Base-by-base conservation (phyloP, 139 green algal species). In the Yamagishiella unicocca region DNA sequence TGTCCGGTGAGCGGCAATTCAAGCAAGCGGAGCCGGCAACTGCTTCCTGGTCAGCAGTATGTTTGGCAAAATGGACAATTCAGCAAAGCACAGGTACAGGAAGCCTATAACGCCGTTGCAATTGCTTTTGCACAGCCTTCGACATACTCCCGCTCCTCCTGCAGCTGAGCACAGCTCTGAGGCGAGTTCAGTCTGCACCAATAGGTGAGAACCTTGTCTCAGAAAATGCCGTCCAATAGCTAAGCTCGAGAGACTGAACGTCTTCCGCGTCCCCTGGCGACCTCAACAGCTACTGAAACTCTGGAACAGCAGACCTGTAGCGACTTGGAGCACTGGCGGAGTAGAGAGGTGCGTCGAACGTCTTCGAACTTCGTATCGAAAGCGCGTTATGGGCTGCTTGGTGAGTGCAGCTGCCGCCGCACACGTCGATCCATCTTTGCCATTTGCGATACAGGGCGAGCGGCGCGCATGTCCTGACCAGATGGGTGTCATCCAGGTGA, bases 251-350 rank as follows among this genome's bases (percentile, higher is more conserved):
- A n/a, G n/a, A n/a, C n/a, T n/a, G n/a, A n/a, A n/a, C n/a, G n/a
- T n/a, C n/a, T n/a, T n/a, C n/a, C n/a, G n/a, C n/a, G n/a, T n/a
- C n/a, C n/a, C n/a, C n/a, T n/a, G n/a, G n/a, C n/a, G n/a, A n/a
- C n/a, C n/a, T 10, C 37, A 17, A 54, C 37, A 25, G 4, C 19
- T 38, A 27, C 45, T 22, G 14, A 45, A n/a, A 6, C 9, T 29
- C 73, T 66, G 0, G 25, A 73, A 5, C 38, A 62, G 38, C 2
- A 55, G 29, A 85, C 21, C 12, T 76, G 61, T 5, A 42, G 38
- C 7, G 79, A 85, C 12, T 37, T 75, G 61, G 42, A 76, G 43
- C 79, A 76, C 42, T 85, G 79, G 79, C 61, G 79, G 1, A 22
- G 42, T 19, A 50, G 79, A 0, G 79, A 85, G 79, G 79, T 85